Evolutionary conservation across 2,329 filamentous ascomycete genomes (phyloP), one percentile per base, ranked within the genome.

Genomic region (Fusarium setosum): DNA sequence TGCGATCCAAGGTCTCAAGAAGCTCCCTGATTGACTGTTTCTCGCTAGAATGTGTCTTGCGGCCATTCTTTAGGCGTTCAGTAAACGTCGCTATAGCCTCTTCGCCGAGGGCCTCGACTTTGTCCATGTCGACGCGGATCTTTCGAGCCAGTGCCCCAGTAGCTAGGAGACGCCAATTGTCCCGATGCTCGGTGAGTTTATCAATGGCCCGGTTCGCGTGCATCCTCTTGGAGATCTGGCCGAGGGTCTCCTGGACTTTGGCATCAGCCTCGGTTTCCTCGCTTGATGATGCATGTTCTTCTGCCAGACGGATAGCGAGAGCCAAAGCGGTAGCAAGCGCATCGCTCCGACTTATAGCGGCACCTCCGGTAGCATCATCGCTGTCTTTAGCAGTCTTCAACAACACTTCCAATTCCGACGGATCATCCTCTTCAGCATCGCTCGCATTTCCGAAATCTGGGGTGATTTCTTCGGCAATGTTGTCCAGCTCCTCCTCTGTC

Each of bases 121-220:
- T 70, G 5, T 15, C 20, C 5, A 32, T 41, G 10, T 68, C 56
- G 3, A 70, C 26, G 1, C 51, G 59, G 9, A 70, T 23, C 9
- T 64, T 58, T 6, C 35, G 56, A n/a, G 62, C 65, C 38, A 70
- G 44, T 7, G 42, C 59, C 1, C 67, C 56, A 1, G 54, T 52
- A 9, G 54, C 29, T 4, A 70, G 55, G n/a, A 70, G 45, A 11
- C 15, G 40, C 21, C 67, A 69, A 3, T 54, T 29, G 1, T 52
- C 63, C 6, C 47, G 65, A 17, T 21, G 51, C 3, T 26, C 54
- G 6, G 32, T 42, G 4, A 70, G 49, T 3, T 51, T 38, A 2
- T 35, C 8, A 3, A 69, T 58, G 5, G 40, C 10, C 2, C 26
- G 18, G 7, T 13, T 13, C 4, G 10, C 42, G n/a, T 65, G 37